Evolutionary conservation across 352 stramenopile genomes (phyloP).

Genomic region (Globisporangium cederbergense): DNA sequence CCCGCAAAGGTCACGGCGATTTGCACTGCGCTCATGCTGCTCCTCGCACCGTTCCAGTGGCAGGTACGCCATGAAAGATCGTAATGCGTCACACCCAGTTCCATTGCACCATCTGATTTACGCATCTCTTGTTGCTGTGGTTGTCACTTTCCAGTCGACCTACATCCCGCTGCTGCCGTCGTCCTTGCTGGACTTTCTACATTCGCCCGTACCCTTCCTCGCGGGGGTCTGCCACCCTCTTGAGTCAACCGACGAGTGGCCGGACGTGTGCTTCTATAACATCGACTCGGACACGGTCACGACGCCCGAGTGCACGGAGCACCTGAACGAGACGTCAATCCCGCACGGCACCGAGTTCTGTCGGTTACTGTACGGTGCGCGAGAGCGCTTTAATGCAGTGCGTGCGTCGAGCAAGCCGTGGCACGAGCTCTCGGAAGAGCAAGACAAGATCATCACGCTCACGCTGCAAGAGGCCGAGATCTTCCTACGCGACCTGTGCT

Average conservation of each 20-base stretch:
- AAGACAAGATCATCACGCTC: slow-evolving; percentile 74
- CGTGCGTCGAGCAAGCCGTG: slow-evolving; percentile 50
- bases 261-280: slow-evolving; percentile 81
- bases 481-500: slow-evolving; percentile 65
- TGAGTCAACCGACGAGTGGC: slow-evolving; percentile 66
- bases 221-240: slow-evolving; percentile 55
- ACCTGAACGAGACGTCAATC: slow-evolving; percentile 48
- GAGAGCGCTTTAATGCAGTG: slow-evolving; percentile 42
- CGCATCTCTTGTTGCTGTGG: slow-evolving; percentile 1
- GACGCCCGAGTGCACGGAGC: slow-evolving; percentile 35
- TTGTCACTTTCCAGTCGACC: slow-evolving; percentile 44
- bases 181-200: slow-evolving; percentile 72
- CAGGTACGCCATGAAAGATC: slow-evolving; percentile 27
- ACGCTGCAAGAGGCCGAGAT: slow-evolving; percentile 71
- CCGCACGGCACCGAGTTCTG: slow-evolving; percentile 59
- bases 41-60: slow-evolving; percentile 83
- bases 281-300: slow-evolving; percentile 61
- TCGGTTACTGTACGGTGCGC: slow-evolving; percentile 50
- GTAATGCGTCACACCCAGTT: neutral
- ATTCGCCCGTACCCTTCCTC: slow-evolving; percentile 81
- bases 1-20: slow-evolving; percentile 63
- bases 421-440: slow-evolving; percentile 75
- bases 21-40: slow-evolving; percentile 62
- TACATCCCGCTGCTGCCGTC: slow-evolving; percentile 82
- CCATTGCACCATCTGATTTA: neutral